Conservation (phyloP, 257 asterid species). For the Solanum commersonii region DNA sequence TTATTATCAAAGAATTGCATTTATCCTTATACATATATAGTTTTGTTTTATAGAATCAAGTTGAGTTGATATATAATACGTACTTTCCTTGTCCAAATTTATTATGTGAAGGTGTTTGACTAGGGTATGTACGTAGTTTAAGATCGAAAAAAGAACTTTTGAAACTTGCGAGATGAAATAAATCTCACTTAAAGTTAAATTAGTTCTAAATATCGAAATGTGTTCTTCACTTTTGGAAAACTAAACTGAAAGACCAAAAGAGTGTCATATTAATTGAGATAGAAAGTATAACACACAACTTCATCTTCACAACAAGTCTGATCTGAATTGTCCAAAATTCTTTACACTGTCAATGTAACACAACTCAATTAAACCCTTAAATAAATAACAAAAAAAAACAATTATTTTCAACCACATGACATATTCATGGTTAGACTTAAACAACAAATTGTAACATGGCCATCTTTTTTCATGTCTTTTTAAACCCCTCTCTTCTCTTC, state of each 20-base stretch:
- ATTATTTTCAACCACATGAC: conserved; percentile 20
- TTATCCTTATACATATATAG: no score
- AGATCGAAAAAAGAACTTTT: background rate
- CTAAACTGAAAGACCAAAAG: background rate
- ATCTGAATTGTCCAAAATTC: background rate
- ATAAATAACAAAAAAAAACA: background rate
- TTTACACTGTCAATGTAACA: background rate
- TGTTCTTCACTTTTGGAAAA: background rate
- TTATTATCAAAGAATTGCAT: background rate
- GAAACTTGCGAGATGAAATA: background rate
- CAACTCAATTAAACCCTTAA: background rate
- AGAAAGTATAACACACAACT: background rate
- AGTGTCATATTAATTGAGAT: background rate
- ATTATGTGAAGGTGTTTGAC: background rate
- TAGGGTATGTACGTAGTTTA: background rate
- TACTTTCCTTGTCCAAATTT: background rate
- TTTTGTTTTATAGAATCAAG: background rate
- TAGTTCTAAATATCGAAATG: background rate
- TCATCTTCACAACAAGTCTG: background rate
- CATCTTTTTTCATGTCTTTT: conserved; percentile 34
- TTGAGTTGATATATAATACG: background rate
- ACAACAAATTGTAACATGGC: conserved; percentile 6
- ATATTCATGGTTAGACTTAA: conserved; percentile 19
- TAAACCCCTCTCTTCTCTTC: conserved; percentile 34
- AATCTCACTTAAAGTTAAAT: background rate